These are phyloP conservation scores for Calonectria hawksworthii DNA, from an alignment of 2,329 filamentous ascomycete genomes.

Conservation along the genomic window DNA sequence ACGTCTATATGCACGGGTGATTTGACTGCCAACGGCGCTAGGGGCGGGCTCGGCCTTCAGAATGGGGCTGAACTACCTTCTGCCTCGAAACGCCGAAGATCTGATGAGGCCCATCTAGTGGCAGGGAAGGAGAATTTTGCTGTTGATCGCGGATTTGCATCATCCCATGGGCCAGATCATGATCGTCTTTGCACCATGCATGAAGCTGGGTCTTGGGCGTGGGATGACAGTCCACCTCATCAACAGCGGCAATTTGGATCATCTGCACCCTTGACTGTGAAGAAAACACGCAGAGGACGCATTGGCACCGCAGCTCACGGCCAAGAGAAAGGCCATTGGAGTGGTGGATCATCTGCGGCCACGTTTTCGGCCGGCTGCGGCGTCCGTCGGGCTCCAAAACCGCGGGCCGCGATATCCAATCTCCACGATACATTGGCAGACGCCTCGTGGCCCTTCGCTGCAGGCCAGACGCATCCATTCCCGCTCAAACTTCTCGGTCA, in stretches of 20 bases:
- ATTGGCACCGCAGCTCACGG: slow-evolving; percentile 2
- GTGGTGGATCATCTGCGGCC: slow-evolving; percentile 20
- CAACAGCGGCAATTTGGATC: slow-evolving; percentile 10
- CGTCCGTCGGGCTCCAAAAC: slow-evolving; percentile 28
- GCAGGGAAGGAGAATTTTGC: slow-evolving; percentile 38
- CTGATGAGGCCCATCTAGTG: slow-evolving; percentile 16
- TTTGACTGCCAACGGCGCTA: slow-evolving; percentile 44
- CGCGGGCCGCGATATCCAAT: slow-evolving; percentile 40
- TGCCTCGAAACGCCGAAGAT: slow-evolving; percentile 53
- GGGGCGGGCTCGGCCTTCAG: not conserved
- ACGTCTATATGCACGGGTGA: slow-evolving; percentile 35
- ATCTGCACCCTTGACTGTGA: slow-evolving; percentile 32
- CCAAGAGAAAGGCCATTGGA: not conserved
- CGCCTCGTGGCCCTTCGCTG: not conserved
- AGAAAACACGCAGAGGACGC: slow-evolving; percentile 33
- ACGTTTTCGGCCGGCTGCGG: slow-evolving; percentile 30
- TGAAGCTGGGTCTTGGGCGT: slow-evolving; percentile 26
- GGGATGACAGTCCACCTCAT: slow-evolving; percentile 29
- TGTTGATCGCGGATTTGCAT: not conserved
- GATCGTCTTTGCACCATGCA: slow-evolving; percentile 8
- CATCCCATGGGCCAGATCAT: not conserved
- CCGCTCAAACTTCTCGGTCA: not conserved
- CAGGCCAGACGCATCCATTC: not conserved
- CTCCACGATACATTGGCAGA: slow-evolving; percentile 23
- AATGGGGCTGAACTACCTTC: slow-evolving; percentile 45